phyloP scores from a whole-genome alignment of 1,284 basidiomycete species.

The Ustilago curta region DNA sequence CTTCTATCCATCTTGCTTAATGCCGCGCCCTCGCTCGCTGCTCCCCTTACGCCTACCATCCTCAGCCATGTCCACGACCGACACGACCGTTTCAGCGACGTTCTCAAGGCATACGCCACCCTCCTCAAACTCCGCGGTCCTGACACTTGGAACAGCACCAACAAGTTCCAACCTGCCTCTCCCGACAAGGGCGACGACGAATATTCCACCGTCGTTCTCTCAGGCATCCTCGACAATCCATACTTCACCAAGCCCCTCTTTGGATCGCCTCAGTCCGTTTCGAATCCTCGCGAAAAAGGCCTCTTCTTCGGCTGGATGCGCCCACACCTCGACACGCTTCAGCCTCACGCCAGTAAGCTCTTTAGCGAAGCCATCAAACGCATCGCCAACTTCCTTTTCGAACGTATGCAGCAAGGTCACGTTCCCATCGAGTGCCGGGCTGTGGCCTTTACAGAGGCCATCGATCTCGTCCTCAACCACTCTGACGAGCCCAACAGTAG shows the following conservation, averaged over 20 bases:
- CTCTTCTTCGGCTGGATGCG: slow-evolving; percentile 55
- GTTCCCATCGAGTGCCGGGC: slow-evolving; percentile 39
- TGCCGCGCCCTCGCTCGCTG: slow-evolving; percentile 27
- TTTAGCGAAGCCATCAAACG: slow-evolving; percentile 60
- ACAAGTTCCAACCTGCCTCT: background rate
- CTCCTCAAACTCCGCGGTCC: slow-evolving; percentile 46
- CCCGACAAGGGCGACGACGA: slow-evolving; percentile 37
- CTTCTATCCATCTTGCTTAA: slow-evolving; percentile 44
- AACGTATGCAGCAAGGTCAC: slow-evolving; percentile 61
- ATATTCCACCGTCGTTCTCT: slow-evolving; percentile 51
- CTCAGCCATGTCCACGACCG: slow-evolving; percentile 49
- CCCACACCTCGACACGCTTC: slow-evolving; percentile 46
- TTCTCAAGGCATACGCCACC: slow-evolving; percentile 43
- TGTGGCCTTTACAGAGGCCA: slow-evolving; percentile 42
- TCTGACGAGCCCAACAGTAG: slow-evolving; percentile 45
- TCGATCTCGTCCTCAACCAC: slow-evolving; percentile 39
- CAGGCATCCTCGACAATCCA: slow-evolving; percentile 60
- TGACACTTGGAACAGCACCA: slow-evolving; percentile 28
- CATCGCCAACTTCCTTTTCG: slow-evolving; percentile 61
- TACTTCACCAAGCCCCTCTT: slow-evolving; percentile 43
- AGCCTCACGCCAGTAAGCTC: slow-evolving; percentile 19
- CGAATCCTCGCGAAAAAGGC: slow-evolving; percentile 30
- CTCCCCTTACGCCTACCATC: slow-evolving; percentile 27
- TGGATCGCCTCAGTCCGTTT: slow-evolving; percentile 26
- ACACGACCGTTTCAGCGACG: slow-evolving; percentile 40